Base-by-base conservation (phyloP, 176 grass and related monocot species). In the Avena sativa region DNA sequence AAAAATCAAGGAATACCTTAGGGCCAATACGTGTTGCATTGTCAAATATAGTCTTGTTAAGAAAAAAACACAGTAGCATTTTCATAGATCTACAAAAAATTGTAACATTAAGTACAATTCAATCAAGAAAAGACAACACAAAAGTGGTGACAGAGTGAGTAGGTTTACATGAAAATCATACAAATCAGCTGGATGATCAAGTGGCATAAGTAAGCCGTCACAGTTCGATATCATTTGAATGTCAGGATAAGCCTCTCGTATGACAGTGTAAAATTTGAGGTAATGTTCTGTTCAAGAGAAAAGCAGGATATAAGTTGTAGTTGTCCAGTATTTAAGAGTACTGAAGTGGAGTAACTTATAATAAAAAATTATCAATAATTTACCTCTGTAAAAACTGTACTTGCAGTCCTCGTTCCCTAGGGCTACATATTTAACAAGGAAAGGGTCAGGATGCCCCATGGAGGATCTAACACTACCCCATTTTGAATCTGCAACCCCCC, bases 371-470 rank as follows among this genome's bases (percentile, higher is more conserved):
- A 30, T 2, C 71, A 58, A 89, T 40, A 51, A 46, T 16, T 51
- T 58, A 92, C 93, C 90, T 76, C 20, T 79, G 77, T 92, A 94
- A 79, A 86, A 87, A 74, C 60, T 65, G 59, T 80, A 76, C 19
- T 44, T 73, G 3, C 96, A 95, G 23, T 95, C 88, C 86, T 98
- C 96, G 68, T 98, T 98, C 32, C 93, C 96, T 47, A 98, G 84
- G 34, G 96, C 96, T 56, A 98, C 91, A 60, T 95, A 95, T 52
- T 94, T 93, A 59, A 98, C 86, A 12, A 79, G 90, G 79, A 98
- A 98, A 66, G 92, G 91, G 25, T 95, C 93, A 43, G 90, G 82
- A 72, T 98, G 96, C 48, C 96, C 93, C 96, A 98, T 92, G 61
- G 83, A 30, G 63, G 92, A 90, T 56, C 96, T 90, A 89, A 95